phyloP scores from a whole-genome alignment of 1,139 yeast genomes.

The Blastobotrys serpentis region DNA sequence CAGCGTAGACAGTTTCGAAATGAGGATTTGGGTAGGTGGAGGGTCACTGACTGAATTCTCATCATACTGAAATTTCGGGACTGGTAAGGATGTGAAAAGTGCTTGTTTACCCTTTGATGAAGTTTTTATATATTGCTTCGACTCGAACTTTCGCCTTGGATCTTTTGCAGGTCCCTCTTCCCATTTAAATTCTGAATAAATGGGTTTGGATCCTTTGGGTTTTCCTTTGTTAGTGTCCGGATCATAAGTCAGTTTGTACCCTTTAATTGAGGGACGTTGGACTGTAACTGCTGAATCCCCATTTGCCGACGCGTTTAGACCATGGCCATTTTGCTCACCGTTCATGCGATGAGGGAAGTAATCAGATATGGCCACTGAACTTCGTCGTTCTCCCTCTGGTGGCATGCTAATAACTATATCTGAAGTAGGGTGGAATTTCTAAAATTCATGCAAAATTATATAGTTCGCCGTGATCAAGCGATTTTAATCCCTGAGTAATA shows the following conservation, averaged over 20 bases:
- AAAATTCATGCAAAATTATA: no score
- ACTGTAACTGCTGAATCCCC: neutral
- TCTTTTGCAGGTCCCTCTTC: slow-evolving; percentile 35
- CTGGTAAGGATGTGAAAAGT: slow-evolving; percentile 44
- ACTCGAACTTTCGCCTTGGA: slow-evolving; percentile 39
- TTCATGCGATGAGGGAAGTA: slow-evolving; percentile 5
- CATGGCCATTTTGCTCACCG: neutral
- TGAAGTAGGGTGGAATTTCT: no score
- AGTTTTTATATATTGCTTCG: slow-evolving; percentile 20
- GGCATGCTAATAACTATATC: no score
- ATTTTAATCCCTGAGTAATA: no score
- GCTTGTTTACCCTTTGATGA: slow-evolving; percentile 35
- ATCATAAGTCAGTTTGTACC: slow-evolving; percentile 46
- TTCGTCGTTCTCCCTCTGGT: slow-evolving; percentile 3
- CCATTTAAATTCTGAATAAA: slow-evolving; percentile 43
- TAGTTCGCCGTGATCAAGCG: no score
- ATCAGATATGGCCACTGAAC: neutral
- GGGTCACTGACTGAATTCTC: slow-evolving; percentile 72
- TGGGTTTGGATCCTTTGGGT: slow-evolving; percentile 43
- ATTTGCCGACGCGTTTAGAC: neutral
- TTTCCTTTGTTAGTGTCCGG: slow-evolving; percentile 52
- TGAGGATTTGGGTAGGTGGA: slow-evolving; percentile 67
- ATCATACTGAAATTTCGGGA: slow-evolving; percentile 56
- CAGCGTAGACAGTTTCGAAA: slow-evolving; percentile 60
- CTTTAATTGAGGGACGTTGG: slow-evolving; percentile 36